Base-by-base conservation (phyloP, 2,329 filamentous ascomycete species). In the Alternaria incomplexa region DNA sequence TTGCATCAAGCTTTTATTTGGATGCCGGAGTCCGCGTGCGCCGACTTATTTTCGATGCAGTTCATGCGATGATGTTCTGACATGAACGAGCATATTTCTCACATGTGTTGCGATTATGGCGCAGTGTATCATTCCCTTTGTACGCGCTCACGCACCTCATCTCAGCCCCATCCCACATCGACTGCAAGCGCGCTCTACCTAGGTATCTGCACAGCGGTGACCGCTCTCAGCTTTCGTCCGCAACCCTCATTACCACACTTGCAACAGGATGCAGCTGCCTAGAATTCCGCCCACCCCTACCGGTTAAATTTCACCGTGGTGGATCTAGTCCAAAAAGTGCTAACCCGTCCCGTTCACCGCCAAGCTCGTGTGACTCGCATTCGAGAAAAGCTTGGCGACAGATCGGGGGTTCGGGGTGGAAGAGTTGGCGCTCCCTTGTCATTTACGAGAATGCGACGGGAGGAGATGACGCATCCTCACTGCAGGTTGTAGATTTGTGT, bases 391-490 rank as follows among this genome's bases (percentile, higher is more conserved):
- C 57, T 59, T 59, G 57, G 57, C 57, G 28, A 23, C 20, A 15
- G 48, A 22, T 59, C 57, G 57, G 50, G n/a, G 50, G 28, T 36
- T 52, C 57, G 57, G 57, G 20, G 57, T 20, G 26, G 32, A 47
- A 55, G 36, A 40, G n/a, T 40, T 59, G 28, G 50, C 40, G 20
- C 36, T 45, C 57, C 11, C 20, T 20, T 28, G 36, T 15, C 22
- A 20, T 20, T 32, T 23, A 55, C 57, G 57, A 30, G 57, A 59
- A 59, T 45, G 43, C 45, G 20, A 47, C 57, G 57, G 57, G 43
- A 15, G 25, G 20, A 23, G n/a, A 11, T 48, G 57, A 48, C 28
- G 52, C 57, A 40, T 32, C 44, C 22, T 22, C 10, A 40, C 20
- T n/a, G 48, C 48, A 20, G 28, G 28, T 17, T 52, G 48, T 32